Conservation (phyloP, 441 rosid species). For the Populus tomentosa region DNA sequence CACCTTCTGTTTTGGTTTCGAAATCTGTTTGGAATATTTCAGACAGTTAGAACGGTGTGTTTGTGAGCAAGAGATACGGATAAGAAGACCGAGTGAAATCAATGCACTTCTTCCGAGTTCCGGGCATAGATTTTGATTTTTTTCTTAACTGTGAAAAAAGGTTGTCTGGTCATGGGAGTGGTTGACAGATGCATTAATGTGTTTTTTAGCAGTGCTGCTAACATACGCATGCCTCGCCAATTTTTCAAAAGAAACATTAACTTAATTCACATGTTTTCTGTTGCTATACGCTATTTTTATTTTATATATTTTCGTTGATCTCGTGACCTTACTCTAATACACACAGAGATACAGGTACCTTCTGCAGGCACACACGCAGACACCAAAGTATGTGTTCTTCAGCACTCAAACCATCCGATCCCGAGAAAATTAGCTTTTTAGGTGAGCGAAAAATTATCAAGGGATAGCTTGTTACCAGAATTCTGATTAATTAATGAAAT, state of each 20-base stretch:
- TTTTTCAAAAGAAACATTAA: neutral
- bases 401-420: no score
- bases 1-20: no score
- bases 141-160: neutral
- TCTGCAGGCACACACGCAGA: neutral
- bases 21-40: no score
- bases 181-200: neutral
- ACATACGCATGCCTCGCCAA: neutral
- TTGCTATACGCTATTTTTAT: neutral
- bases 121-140: neutral
- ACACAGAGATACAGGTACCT: neutral
- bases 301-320: no score
- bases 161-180: neutral
- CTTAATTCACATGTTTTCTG: neutral
- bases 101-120: neutral
- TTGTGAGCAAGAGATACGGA: neutral
- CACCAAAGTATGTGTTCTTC: neutral
- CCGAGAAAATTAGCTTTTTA: no score
- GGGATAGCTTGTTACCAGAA: neutral
- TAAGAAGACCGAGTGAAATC: neutral
- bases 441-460: no score
- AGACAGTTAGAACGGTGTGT: neutral
- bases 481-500: no score
- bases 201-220: neutral
- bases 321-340: neutral